Evolutionary conservation across 129 eudicot genomes (phyloP).

Genomic region (Saussurea involucrata): DNA sequence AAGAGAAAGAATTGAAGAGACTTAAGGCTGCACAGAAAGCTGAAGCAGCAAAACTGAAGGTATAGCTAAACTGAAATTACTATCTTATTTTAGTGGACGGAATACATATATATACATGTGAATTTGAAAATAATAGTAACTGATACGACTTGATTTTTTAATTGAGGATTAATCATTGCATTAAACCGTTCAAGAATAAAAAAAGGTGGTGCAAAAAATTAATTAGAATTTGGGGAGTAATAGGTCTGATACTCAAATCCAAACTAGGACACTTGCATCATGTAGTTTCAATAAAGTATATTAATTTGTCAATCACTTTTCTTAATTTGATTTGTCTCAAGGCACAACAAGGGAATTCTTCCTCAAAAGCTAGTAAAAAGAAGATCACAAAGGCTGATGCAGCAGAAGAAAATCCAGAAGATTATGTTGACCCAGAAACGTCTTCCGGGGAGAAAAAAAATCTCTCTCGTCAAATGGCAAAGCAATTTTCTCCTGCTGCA

Average conservation of each 20-base stretch:
- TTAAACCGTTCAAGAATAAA: not conserved
- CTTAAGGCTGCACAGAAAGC: constrained; percentile 89
- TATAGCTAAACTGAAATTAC: constrained; percentile 1
- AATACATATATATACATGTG: no score
- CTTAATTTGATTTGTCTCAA: constrained; percentile 16
- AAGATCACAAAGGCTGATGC: constrained; percentile 55
- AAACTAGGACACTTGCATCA: not conserved
- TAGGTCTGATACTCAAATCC: not conserved
- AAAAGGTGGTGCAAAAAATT: not conserved
- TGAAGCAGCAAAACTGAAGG: constrained; percentile 89
- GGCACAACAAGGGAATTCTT: constrained; percentile 62
- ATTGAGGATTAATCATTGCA: not conserved
- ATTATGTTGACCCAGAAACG: constrained; percentile 86
- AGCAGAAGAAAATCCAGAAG: constrained; percentile 65
- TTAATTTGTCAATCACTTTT: no score
- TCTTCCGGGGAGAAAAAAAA: constrained; percentile 81
- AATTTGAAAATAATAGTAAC: no score
- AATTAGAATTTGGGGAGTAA: not conserved
- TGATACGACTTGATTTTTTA: not conserved
- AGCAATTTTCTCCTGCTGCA: constrained; percentile 64
- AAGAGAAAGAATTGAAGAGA: constrained; percentile 82
- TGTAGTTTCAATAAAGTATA: not conserved
- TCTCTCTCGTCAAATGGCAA: constrained; percentile 78
- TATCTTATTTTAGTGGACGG: not conserved
- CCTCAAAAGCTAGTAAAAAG: constrained; percentile 56